These are phyloP conservation scores for Melanopsichium pennsylvanicum DNA, from an alignment of 1,284 basidiomycete species.

Conservation along the genomic window DNA sequence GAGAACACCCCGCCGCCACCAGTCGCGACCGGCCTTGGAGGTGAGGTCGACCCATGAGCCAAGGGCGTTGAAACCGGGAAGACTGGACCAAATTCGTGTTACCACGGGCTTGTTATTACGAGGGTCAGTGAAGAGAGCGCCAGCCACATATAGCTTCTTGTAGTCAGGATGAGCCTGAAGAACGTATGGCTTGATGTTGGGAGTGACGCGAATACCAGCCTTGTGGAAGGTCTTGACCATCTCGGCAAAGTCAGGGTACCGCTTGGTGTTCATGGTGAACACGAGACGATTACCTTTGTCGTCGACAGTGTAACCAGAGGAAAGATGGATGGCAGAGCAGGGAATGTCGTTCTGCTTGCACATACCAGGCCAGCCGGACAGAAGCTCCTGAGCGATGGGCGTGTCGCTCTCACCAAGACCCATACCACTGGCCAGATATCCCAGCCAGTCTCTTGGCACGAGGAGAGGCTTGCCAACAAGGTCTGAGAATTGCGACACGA, in stretches of 20 bases:
- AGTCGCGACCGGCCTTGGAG: slow-evolving; percentile 64
- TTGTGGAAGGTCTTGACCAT: slow-evolving; percentile 66
- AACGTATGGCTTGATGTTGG: slow-evolving; percentile 67
- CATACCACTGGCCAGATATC: slow-evolving; percentile 67
- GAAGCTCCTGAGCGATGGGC: slow-evolving; percentile 67
- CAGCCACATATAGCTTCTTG: slow-evolving; percentile 59
- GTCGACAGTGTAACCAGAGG: slow-evolving; percentile 67
- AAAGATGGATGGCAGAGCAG: slow-evolving; percentile 63
- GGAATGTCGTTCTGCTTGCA: slow-evolving; percentile 68
- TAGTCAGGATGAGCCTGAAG: slow-evolving; percentile 64
- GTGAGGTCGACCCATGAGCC: slow-evolving; percentile 69
- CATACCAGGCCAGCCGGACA: slow-evolving; percentile 66
- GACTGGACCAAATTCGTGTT: slow-evolving; percentile 67
- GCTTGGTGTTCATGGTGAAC: slow-evolving; percentile 67
- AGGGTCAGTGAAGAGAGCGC: slow-evolving; percentile 66
- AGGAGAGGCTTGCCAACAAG: slow-evolving; percentile 66
- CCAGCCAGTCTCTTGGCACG: slow-evolving; percentile 67
- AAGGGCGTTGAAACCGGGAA: slow-evolving; percentile 65
- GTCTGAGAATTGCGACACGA: slow-evolving; percentile 62
- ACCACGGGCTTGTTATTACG: slow-evolving; percentile 59
- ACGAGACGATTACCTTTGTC: slow-evolving; percentile 66
- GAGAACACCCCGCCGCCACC: slow-evolving; percentile 67
- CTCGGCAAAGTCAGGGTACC: slow-evolving; percentile 68
- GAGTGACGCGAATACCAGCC: slow-evolving; percentile 67
- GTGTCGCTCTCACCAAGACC: slow-evolving; percentile 67